Percentiles rank a stretch among this genome's conserved stretches.
Evolutionary conservation across 495 filamentous ascomycete genomes (phyloP).

Genomic region (Hypoxylon perforatum): DNA sequence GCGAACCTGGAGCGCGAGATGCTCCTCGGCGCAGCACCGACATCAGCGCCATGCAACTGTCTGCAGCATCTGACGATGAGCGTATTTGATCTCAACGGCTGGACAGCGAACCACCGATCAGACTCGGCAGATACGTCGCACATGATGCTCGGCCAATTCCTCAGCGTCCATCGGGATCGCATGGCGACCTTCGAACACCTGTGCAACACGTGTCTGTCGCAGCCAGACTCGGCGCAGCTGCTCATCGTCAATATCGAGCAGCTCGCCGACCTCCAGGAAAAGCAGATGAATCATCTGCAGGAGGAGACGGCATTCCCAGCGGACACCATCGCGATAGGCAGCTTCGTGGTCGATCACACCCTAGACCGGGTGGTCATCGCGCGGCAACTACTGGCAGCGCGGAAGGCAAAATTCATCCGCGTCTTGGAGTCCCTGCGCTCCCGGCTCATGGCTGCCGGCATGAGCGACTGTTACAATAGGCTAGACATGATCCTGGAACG

Average conservation of each 20-base stretch:
- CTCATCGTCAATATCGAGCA: conserved; percentile 1
- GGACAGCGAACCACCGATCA: not conserved
- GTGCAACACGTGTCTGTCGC: not conserved
- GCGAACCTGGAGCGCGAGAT: not conserved
- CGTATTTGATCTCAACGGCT: not conserved
- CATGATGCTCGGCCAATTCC: not conserved
- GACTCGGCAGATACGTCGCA: not conserved
- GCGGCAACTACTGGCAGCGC: conserved; percentile 2
- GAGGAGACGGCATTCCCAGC: not conserved
- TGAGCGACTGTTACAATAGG: conserved; percentile 3
- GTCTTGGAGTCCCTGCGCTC: not conserved
- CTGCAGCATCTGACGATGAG: not conserved
- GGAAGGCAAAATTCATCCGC: not conserved
- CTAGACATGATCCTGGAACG: conserved; percentile 3
- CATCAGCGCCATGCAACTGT: not conserved
- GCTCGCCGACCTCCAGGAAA: not conserved
- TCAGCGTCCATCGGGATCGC: not conserved
- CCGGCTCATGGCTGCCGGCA: not conserved
- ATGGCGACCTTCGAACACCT: not conserved
- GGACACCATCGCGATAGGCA: not conserved
- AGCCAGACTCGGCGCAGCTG: not conserved
- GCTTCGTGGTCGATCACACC: not conserved
- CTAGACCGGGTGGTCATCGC: not conserved
- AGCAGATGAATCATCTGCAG: not conserved
- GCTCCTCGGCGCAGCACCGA: not conserved